phyloP scores from a whole-genome alignment of 805 yeast genomes.

The Saccharomycopsis fibuligera region DNA sequence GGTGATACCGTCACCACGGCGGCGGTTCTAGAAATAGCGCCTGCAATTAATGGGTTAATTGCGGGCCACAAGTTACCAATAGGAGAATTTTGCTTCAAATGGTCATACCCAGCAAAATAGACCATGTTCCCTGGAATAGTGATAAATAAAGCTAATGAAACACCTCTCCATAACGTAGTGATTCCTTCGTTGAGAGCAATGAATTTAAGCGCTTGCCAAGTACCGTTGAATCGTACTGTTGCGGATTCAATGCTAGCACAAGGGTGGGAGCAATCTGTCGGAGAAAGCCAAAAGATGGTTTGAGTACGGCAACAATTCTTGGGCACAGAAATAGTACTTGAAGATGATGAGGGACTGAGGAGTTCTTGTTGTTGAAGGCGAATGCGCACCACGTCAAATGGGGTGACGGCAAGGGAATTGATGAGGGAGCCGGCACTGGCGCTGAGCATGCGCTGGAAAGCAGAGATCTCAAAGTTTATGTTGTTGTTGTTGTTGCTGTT shows the following conservation, averaged over 20 bases:
- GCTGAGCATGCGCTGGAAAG: constrained; percentile 60
- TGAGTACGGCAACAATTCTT: constrained; percentile 22
- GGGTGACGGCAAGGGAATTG: constrained; percentile 70
- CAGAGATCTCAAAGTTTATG: constrained; percentile 17
- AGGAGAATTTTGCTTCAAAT: constrained; percentile 51
- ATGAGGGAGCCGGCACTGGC: constrained; percentile 72
- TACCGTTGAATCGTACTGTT: constrained; percentile 46
- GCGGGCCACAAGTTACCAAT: constrained; percentile 17
- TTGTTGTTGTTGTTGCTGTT: neutral
- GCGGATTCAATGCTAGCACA: constrained; percentile 22
- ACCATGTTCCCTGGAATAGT: constrained; percentile 90
- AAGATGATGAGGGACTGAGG: constrained; percentile 36
- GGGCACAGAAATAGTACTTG: constrained; percentile 32
- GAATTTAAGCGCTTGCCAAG: constrained; percentile 63
- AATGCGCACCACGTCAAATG: constrained; percentile 74
- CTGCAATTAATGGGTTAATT: constrained; percentile 76
- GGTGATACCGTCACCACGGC: constrained; percentile 88
- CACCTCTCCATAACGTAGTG: constrained; percentile 80
- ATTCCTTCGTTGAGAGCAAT: constrained; percentile 72
- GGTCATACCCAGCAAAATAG: constrained; percentile 90
- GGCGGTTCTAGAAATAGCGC: constrained; percentile 71
- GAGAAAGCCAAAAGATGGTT: constrained; percentile 23
- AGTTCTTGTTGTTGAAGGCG: constrained; percentile 70
- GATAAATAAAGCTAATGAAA: constrained; percentile 76
- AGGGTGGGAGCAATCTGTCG: constrained; percentile 10